phyloP scores from a whole-genome alignment of 108 stramenopile genomes.

The Skeletonema marinoi region DNA sequence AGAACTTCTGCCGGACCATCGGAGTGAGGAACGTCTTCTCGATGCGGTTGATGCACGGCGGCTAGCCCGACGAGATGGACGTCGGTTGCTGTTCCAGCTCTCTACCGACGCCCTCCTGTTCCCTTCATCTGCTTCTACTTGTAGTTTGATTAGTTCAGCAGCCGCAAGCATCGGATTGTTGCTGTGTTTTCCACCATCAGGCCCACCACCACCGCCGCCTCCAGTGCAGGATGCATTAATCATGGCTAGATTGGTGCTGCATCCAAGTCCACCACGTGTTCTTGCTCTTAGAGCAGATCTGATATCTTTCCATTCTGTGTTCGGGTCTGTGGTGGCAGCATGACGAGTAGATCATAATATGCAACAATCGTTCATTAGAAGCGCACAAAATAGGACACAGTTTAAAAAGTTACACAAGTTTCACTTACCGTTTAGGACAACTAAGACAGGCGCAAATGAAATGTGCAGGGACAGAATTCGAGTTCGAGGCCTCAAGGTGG shows the following conservation, averaged over 20 bases:
- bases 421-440: too few species aligned
- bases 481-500: too few species aligned
- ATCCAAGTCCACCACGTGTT: not conserved
- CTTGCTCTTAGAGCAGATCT: not conserved
- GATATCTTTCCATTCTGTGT: not conserved
- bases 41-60: not conserved
- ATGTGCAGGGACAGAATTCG: too few species aligned
- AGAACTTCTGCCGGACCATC: not conserved
- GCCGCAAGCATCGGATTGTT: not conserved
- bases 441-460: too few species aligned
- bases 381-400: too few species aligned
- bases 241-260: not conserved
- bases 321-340: too few species aligned
- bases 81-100: not conserved
- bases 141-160: too few species aligned
- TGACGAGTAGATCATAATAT: too few species aligned
- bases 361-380: too few species aligned
- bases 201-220: not conserved
- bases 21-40: not conserved
- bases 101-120: not conserved
- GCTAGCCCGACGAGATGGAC: not conserved
- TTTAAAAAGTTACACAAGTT: too few species aligned
- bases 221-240: not conserved
- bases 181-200: not conserved
- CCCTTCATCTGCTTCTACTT: not conserved